Conservation (phyloP, 2,329 filamentous ascomycete genomes). For the Nothophaeocryptopus gaeumannii region DNA sequence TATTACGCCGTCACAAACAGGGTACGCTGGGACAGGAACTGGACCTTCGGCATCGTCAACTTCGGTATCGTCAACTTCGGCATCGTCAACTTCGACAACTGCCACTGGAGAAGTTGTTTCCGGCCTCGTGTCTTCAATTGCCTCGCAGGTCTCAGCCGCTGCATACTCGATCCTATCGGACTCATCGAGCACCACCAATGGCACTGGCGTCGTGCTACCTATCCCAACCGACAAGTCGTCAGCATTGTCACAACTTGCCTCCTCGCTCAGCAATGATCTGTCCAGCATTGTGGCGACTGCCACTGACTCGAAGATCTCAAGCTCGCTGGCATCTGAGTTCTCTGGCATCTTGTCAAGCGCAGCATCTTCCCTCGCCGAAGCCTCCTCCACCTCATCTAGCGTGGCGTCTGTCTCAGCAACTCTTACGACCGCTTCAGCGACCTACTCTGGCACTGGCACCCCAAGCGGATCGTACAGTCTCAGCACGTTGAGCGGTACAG, state of each 20-base stretch:
- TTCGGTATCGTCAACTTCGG: neutral
- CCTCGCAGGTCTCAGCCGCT: slow-evolving; percentile 21
- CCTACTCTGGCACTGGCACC: slow-evolving; percentile 14
- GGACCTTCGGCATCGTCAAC: neutral
- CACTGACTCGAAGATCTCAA: slow-evolving; percentile 28
- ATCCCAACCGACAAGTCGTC: slow-evolving; percentile 22
- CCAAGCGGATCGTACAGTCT: slow-evolving; percentile 14
- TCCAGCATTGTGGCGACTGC: slow-evolving; percentile 32
- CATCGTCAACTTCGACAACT: slow-evolving; percentile 1
- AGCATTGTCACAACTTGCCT: slow-evolving; percentile 30
- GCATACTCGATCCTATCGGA: slow-evolving; percentile 23
- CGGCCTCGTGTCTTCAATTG: slow-evolving; percentile 26
- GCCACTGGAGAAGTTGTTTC: slow-evolving; percentile 5
- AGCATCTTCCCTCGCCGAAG: slow-evolving; percentile 24
- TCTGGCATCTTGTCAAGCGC: slow-evolving; percentile 33
- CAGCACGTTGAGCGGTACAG: slow-evolving; percentile 19
- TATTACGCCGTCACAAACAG: too few species aligned
- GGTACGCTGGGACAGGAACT: too few species aligned
- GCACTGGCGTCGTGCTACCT: slow-evolving; percentile 11
- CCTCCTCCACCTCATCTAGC: slow-evolving; percentile 6
- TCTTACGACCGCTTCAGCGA: slow-evolving; percentile 17
- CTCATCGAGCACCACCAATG: slow-evolving; percentile 13
- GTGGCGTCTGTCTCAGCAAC: slow-evolving; percentile 4
- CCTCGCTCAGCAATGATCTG: slow-evolving; percentile 29
- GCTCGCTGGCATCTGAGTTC: slow-evolving; percentile 29